Evolutionary conservation across 192 early-diverging fungal species (phyloP), one percentile per base, ranked within the genome.

Genomic region (Coemansia sp.): DNA sequence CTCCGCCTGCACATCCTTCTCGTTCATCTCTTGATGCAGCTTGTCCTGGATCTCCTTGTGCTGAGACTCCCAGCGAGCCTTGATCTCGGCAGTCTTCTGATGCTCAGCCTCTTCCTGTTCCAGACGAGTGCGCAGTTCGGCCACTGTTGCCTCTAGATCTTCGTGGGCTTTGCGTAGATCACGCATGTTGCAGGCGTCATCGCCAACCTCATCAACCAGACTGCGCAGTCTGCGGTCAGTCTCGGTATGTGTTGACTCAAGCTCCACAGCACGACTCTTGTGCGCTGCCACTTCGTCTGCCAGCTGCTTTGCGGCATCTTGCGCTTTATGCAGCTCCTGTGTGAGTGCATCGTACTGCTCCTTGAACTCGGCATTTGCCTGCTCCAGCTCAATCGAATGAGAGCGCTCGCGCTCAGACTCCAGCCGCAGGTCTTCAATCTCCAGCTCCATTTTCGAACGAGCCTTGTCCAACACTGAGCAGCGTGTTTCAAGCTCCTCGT

Each of bases 361-460:
- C 87, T 59, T 90, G 83, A 61, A 92, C 58, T 74, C 82, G 46
- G 60, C 66, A 60, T 76, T 83, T 36, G 82, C 76, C 64, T 79
- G 63, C 65, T 83, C 74, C 47, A 83, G 68, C 59, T 78, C 73
- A 19, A 69, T 48, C 66, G 86, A 86, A 74, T 92, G 91, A 36
- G 76, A 62, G 12, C 63, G 52, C 66, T 92, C 90, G 36, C 91
- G 87, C 70, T 95, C 93, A 37, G 83, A 71, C 66, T 93, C 90
- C 63, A 88, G 83, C 15, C 86, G 81, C 41, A 92, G 72, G 61
- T 95, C 92, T 74, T 94, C 91, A 11, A 90, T 85, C 69, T 94
- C 94, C 46, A 87, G 66, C 5, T 82, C 85, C 8, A 94, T 77
- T 6, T 89, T 81, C 0, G 77, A 66, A 57, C 88, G 89, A 6